Base-by-base conservation (phyloP, 345 rosid species). In the Balakata baccata region DNA sequence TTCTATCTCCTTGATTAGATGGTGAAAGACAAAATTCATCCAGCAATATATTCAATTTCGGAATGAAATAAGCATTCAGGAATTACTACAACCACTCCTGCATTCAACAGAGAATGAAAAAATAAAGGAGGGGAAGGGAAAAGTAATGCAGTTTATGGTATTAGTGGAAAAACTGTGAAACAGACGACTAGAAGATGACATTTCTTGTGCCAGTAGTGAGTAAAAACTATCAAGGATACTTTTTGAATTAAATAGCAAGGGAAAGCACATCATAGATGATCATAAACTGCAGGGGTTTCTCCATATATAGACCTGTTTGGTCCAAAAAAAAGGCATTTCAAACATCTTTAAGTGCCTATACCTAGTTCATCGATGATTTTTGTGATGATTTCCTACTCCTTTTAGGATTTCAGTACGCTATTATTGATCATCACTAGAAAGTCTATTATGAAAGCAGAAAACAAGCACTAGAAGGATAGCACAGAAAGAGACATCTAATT, bases 51-150 rank as follows among this genome's bases (percentile, higher is more conserved):
- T 70, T 25, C 23, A 16, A 13, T 45, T 70, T 60, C 46, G 39
- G 54, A 45, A 38, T 25, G 16, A 25, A 43, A 8, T 3, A 2
- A 3, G 49, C 38, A 7, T 60, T 58, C 10, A 29, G 20, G 25
- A 49, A 70, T 70, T 37, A 23, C 12, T 22, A 11, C 74, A 18
- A 16, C 56, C 56, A 59, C 6, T 70, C 56, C 66, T 58, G 74
- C 47, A 57, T 13, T 50, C 18, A 10, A 70, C 5, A 70, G 38
- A 67, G 43, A 7, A 29, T 29, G 34, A 5, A 17, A 38, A 34
- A 18, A 5, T 29, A 20, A 11, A 20, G 20, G 7, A 2, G 7
- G 5, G 13, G 52, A 18, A 3, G 5, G 61, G 39, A 49, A 29
- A 51, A 67, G 9, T 11, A 29, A 17, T 10, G 45, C 3, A 51